Evolutionary conservation across 2,329 filamentous ascomycete species (phyloP).

Genomic region (Cercospora sp.): DNA sequence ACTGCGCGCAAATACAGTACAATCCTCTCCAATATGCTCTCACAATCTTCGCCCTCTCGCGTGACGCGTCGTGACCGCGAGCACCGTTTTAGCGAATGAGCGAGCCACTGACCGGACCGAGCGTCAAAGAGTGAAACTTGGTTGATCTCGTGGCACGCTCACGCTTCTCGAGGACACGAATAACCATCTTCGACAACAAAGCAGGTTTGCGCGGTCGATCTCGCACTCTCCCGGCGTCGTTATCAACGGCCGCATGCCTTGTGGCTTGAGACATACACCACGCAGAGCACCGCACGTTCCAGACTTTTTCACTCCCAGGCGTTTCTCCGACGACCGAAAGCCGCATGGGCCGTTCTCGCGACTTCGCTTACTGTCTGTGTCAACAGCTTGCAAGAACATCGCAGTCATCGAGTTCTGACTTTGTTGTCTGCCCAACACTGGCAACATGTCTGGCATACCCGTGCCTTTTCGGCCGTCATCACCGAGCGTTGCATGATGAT

Average conservation of each 20-base stretch:
- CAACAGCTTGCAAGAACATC: neutral
- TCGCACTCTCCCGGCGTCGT: neutral
- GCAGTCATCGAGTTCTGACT: neutral
- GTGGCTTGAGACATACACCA: neutral
- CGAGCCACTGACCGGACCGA: neutral
- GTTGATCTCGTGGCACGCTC: constrained; percentile 5
- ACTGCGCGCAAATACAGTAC: neutral
- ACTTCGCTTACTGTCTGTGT: neutral
- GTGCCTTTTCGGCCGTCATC: no score
- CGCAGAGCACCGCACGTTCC: neutral
- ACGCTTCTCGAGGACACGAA: neutral
- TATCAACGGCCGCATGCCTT: neutral
- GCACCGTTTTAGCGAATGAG: constrained; percentile 1
- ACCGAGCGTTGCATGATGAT: no score
- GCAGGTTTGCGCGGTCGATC: neutral
- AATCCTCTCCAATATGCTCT: no score
- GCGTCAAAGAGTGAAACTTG: constrained; percentile 1
- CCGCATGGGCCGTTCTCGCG: neutral
- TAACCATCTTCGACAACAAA: neutral
- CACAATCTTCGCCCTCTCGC: neutral
- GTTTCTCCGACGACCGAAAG: neutral
- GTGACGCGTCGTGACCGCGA: neutral
- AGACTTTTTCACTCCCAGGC: neutral
- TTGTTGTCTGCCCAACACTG: neutral
- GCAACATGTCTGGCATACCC: neutral